Evolutionary conservation across 768 basidiomycete species (phyloP), one percentile per base, ranked within the genome.

Genomic region (Mycena pura): DNA sequence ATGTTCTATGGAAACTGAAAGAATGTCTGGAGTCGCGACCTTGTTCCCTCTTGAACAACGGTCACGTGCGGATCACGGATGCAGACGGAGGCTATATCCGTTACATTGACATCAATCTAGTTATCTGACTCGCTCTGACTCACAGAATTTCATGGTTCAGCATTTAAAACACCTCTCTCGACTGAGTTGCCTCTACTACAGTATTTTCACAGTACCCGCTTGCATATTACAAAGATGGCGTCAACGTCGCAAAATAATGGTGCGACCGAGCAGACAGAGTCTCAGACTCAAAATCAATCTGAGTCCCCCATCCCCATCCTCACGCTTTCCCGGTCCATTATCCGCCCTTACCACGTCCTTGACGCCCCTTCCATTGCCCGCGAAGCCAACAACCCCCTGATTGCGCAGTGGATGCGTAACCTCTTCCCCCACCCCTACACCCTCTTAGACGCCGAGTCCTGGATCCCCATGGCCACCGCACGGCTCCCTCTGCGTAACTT

Each of bases 331-430:
- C 34, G 48, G 24, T 50, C 48, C 32, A 38, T 50, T 13, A 50
- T n/a, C n/a, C n/a, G n/a, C n/a, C n/a, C n/a, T n/a, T n/a, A n/a
- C n/a, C n/a, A n/a, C n/a, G n/a, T n/a, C 29, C 34, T 36, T 38
- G 48, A 50, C 34, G 48, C 48, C 34, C 48, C 48, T 50, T 50
- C 48, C 17, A 38, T 36, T 38, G 34, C 48, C 48, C 34, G 34
- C 48, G 48, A 50, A 27, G 48, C 48, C 48, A 38, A 50, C 48
- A 38, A 50, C 48, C 48, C 34, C 48, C 34, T 25, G 48, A 50
- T 50, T 24, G 32, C 48, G 34, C 48, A 38, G n/a, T 50, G 48
- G 48, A 50, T 50, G 48, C 34, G 34, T 36, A 50, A 50, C 48
- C 48, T 25, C 22, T 50, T 50, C 34, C 48, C 48, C 34, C 10